Evolutionary conservation across 306 rosid species (phyloP), one percentile per base, ranked within the genome.

Genomic region (Fragaria vesca): DNA sequence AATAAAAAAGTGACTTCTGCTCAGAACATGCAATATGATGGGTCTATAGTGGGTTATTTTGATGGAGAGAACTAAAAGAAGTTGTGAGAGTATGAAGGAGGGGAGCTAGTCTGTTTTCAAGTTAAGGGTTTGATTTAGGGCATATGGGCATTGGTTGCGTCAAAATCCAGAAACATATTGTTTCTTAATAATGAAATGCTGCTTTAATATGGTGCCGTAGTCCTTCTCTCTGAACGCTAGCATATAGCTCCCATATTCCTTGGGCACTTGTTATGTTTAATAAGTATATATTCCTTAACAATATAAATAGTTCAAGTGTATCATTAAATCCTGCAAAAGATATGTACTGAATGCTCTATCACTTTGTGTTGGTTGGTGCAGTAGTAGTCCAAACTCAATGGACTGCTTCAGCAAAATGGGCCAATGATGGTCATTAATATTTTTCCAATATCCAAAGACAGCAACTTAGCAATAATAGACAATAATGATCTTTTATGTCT

Each of bases 341-440:
- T 8, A 24, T 21, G 15, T 21, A n/a, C 63, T 7, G 63, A 21
- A 57, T n/a, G 16, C 12, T 2, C 45, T 21, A 24, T 24, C 32
- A 60, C 12, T 26, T 10, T 54, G 61, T 20, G 26, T 54, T 66
- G 75, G 12, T 78, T 72, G 34, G 66, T 28, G 83, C 18, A 34
- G 9, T 76, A 54, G 28, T 32, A 58, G 43, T 66, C 20, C 58
- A 20, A 60, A 13, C 4, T 58, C 65, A 1, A 8, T 0, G 28
- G 18, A 24, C 34, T 60, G 11, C 34, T 26, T 24, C 66, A 60
- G 66, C 17, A 10, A 12, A 42, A 26, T 60, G 4, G 20, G 21
- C 67, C 6, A 15, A 13, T 42, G 34, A 24, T 58, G 32, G 36
- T 46, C 5, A 12, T 54, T 62, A 21, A 10, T 62, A 71, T 43